These are phyloP conservation scores for Pisolithus tinctorius DNA, from an alignment of 768 basidiomycete genomes.

Conservation along the genomic window DNA sequence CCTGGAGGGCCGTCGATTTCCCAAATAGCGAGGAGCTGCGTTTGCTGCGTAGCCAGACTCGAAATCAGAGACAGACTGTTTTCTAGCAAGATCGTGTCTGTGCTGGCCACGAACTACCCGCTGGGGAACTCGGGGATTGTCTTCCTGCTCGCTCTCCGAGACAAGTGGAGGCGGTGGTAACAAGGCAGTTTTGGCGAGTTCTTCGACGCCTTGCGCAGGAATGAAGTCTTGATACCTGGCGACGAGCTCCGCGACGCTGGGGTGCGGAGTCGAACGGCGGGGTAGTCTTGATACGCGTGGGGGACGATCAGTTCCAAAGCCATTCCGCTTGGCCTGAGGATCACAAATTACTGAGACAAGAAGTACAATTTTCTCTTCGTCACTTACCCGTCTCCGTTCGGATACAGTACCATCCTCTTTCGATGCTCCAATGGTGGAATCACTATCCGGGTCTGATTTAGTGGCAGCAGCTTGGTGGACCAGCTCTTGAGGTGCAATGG, in stretches of 20 bases:
- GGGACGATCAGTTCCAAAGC: conserved; percentile 10
- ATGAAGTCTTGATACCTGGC: conserved; percentile 75
- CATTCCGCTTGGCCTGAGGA: conserved; percentile 18
- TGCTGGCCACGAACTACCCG: conserved; percentile 45
- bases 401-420: conserved; percentile 20
- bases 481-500: conserved; percentile 4
- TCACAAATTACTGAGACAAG: conserved; percentile 14
- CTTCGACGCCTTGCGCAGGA: conserved; percentile 65
- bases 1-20: conserved; percentile 40
- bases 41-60: conserved; percentile 93
- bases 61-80: conserved; percentile 73
- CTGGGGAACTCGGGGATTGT: conserved; percentile 24
- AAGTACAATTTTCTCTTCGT: conserved; percentile 21
- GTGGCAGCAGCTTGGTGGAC: conserved; percentile 9
- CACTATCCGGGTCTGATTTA: conserved; percentile 69
- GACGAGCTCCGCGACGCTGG: conserved; percentile 80
- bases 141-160: conserved; percentile 82
- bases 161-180: conserved; percentile 45
- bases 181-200: conserved; percentile 64
- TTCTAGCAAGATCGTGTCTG: conserved; percentile 38
- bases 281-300: conserved; percentile 54
- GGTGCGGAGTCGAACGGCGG: conserved; percentile 46
- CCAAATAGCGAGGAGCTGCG: conserved; percentile 71
- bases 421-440: conserved; percentile 73
- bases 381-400: conserved; percentile 13